Conservation (phyloP, 768 basidiomycete genomes). For the Boletus rubropictus region DNA sequence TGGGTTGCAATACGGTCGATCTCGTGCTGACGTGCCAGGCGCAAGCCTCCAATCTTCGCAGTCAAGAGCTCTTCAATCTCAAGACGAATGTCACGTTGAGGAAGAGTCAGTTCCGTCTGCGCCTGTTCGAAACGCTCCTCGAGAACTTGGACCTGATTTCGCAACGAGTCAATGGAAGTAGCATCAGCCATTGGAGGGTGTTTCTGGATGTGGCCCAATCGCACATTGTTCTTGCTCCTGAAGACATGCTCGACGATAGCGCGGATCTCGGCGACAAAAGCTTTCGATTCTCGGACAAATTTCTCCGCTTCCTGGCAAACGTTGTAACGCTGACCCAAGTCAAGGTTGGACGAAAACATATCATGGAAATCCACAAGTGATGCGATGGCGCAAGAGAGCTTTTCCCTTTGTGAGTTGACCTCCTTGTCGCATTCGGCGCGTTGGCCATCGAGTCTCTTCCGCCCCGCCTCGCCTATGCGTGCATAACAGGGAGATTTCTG, state of each 20-base stretch:
- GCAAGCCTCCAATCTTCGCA: constrained; percentile 17
- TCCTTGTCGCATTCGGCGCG: constrained; percentile 27
- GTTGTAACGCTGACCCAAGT: constrained; percentile 27
- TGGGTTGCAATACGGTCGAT: constrained; percentile 13
- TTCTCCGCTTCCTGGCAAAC: constrained; percentile 15
- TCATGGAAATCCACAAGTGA: constrained; percentile 23
- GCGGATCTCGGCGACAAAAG: constrained; percentile 23
- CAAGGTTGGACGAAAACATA: constrained; percentile 17
- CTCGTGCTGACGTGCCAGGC: constrained; percentile 19
- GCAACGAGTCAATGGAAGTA: constrained; percentile 10
- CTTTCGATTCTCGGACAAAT: constrained; percentile 25
- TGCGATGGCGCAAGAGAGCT: constrained; percentile 20
- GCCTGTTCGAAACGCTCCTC: constrained; percentile 30
- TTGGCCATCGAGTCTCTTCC: constrained; percentile 25
- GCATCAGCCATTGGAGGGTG: not conserved
- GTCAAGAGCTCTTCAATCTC: constrained; percentile 19
- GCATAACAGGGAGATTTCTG: constrained; percentile 27
- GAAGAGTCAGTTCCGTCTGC: constrained; percentile 27
- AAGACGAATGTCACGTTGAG: constrained; percentile 11
- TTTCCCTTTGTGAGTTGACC: constrained; percentile 20
- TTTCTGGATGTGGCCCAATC: not conserved
- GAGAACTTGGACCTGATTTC: constrained; percentile 17
- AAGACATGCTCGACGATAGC: constrained; percentile 19
- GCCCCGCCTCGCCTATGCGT: constrained; percentile 29
- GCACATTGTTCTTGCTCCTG: constrained; percentile 9